Percentiles rank a stretch among this genome's conserved stretches.
Evolutionary conservation across 176 grass and related monocot genomes (phyloP).

Genomic region (Oryza punctata): DNA sequence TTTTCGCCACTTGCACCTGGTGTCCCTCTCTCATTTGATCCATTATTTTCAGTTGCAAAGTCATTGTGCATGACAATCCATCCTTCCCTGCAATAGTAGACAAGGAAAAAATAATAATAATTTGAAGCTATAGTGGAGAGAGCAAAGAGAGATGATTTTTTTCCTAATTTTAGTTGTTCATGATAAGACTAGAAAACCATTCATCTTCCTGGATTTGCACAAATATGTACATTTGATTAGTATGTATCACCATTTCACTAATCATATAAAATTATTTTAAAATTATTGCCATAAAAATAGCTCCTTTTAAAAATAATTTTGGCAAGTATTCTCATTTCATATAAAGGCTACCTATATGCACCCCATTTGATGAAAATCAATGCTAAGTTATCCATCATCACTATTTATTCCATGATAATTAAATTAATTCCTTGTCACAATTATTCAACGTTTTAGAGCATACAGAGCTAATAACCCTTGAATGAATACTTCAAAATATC

Average conservation of each 20-base stretch:
- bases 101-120: not conserved
- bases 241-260: not conserved
- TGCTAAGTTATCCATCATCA: not conserved
- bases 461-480: too few relatives aligned
- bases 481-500: too few relatives aligned
- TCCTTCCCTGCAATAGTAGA: not conserved
- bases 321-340: not conserved
- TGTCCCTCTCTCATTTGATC: not conserved
- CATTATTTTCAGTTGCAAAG: not conserved
- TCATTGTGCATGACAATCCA: not conserved
- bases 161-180: not conserved
- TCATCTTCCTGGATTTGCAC: not conserved
- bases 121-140: not conserved
- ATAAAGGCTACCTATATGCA: not conserved
- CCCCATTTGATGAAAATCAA: not conserved
- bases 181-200: not conserved
- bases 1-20: slow-evolving; percentile 31
- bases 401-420: not conserved
- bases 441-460: not conserved
- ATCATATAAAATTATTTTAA: too few relatives aligned
- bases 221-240: not conserved
- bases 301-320: not conserved
- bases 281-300: too few relatives aligned
- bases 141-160: not conserved
- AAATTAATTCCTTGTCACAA: not conserved